phyloP scores from a whole-genome alignment of 1,139 yeast genomes.

The Saccharomycopsis phalli region DNA sequence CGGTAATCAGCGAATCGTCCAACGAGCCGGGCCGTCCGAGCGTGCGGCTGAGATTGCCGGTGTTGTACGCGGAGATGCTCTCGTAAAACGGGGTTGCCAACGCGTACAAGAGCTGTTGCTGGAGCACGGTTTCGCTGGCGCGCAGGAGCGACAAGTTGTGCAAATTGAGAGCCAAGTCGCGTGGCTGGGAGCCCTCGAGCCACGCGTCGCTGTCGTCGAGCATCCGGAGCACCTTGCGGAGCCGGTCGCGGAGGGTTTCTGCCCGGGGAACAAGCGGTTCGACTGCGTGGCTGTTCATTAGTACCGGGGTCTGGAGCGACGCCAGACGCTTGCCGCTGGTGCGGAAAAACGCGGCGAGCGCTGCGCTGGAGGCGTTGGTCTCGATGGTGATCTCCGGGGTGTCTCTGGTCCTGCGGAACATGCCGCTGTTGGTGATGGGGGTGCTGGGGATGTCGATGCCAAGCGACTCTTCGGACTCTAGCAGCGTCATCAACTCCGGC shows the following conservation, averaged over 20 bases:
- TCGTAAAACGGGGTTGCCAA: conserved; percentile 72
- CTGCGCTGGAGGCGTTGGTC: conserved; percentile 53
- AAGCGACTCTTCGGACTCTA: conserved; percentile 4
- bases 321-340: not conserved
- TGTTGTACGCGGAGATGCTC: conserved; percentile 24
- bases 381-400: conserved; percentile 17
- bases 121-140: conserved; percentile 35
- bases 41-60: conserved; percentile 10
- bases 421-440: conserved; percentile 11
- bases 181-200: not conserved
- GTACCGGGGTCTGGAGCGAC: conserved; percentile 16
- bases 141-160: conserved; percentile 48
- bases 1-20: conserved; percentile 18
- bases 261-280: not conserved
- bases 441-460: conserved; percentile 20
- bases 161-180: conserved; percentile 40
- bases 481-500: conserved; percentile 37
- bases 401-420: conserved; percentile 17
- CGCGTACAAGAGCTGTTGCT: conserved; percentile 51
- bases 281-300: conserved; percentile 15
- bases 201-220: conserved; percentile 3
- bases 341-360: conserved; percentile 46
- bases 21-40: conserved; percentile 17
- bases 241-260: conserved; percentile 7
- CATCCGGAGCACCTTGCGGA: conserved; percentile 14